Base-by-base conservation (phyloP, 2,329 filamentous ascomycete species). In the Didymella sp. region DNA sequence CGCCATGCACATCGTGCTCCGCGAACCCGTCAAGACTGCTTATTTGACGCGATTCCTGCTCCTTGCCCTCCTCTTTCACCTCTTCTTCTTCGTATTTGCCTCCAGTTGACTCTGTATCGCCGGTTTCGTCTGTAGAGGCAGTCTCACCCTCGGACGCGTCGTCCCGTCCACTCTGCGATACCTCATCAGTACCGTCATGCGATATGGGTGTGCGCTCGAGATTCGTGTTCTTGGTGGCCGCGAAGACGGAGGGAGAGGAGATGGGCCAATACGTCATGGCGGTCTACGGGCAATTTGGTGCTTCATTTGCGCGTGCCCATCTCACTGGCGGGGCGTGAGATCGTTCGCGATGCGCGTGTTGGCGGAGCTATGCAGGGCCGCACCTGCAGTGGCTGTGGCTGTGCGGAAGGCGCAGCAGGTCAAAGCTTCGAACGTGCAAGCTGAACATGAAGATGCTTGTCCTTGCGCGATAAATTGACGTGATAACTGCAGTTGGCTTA, bases 231-330 rank as follows among this genome's bases (percentile, higher is more conserved):
- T 86, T 90, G 79, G 84, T 90, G 68, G 89, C 89, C 73, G 90
- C 88, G 81, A 91, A 94, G 76, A 93, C 87, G 76, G 88, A 87
- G 73, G 91, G 90, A 75, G 90, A 90, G 77, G 90, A 91, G 77
- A 92, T 86, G 72, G 91, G 91, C 91, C 91, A 96, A 84, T 96
- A 96, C 91, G 95, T 96, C 82, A 77, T 77, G 73, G 74, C 74
- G 71, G 71, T 72, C 69, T 74, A 71, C 66, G 65, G 56, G 56
- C 69, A 70, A 69, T 66, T 66, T 68, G 68, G 67, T 58, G 67
- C 71, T 71, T 67, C 73, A 75, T 75, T 66, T 70, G 72, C 68
- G 67, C 73, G 64, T 61, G 65, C 63, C 62, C 71, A 71, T 70
- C 63, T 69, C 66, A 73, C 66, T 60, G 67, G 67, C 64, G 63